These are phyloP conservation scores for Cyathus striatus DNA, from an alignment of 768 basidiomycete species.

Conservation along the genomic window DNA sequence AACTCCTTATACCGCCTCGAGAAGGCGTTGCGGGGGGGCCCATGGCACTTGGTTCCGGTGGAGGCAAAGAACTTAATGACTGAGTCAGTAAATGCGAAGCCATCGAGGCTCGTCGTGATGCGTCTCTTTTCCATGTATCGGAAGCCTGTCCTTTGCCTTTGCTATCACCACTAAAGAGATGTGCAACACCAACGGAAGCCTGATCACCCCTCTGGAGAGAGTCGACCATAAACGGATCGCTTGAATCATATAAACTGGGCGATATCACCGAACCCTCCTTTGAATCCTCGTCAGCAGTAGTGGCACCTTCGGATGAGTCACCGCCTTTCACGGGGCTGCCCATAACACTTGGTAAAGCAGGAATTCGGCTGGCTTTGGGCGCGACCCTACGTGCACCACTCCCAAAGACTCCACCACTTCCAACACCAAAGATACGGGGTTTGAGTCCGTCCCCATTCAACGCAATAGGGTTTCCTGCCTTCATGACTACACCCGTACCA, in stretches of 20 bases:
- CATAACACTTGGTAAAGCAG: constrained; percentile 39
- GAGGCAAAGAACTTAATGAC: constrained; percentile 49
- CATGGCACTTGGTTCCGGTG: constrained; percentile 33
- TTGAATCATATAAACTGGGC: constrained; percentile 9
- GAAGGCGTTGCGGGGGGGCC: constrained; percentile 45
- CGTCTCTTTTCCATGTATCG: constrained; percentile 25
- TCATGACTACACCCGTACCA: background rate
- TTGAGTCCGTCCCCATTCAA: constrained; percentile 5
- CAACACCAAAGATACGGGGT: constrained; percentile 20
- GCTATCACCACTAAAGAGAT: background rate
- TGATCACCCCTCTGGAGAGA: background rate
- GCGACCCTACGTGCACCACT: constrained; percentile 21
- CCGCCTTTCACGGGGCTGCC: constrained; percentile 46
- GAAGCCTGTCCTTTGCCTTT: constrained; percentile 3
- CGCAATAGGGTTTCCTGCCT: background rate
- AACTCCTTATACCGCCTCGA: constrained; percentile 29
- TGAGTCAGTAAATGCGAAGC: constrained; percentile 59
- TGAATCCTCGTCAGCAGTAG: constrained; percentile 10
- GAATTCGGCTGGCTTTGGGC: constrained; percentile 40
- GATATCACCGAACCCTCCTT: constrained; percentile 10
- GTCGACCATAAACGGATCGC: constrained; percentile 8
- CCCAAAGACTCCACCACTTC: constrained; percentile 13
- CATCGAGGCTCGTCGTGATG: constrained; percentile 51
- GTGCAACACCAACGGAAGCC: background rate
- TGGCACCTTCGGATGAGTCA: constrained; percentile 4